These are phyloP conservation scores for Colletotrichum limetticola DNA, from an alignment of 2,329 filamentous ascomycete genomes.

Conservation along the genomic window DNA sequence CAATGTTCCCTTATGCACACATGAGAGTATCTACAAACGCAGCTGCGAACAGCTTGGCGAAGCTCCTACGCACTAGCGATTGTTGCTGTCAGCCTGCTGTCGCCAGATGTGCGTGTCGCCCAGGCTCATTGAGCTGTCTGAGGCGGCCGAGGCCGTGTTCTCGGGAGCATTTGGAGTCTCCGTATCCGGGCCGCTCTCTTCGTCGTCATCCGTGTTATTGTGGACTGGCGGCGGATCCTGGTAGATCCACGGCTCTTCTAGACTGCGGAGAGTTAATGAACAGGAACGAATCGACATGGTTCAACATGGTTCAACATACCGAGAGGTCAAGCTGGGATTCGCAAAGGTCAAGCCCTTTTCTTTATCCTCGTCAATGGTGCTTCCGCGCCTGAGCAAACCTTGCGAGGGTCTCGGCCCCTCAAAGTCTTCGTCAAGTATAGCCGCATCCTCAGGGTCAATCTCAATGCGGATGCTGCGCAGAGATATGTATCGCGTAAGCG, in stretches of 20 bases:
- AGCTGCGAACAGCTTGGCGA: neutral
- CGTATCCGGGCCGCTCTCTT: constrained; percentile 11
- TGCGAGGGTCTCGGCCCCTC: constrained; percentile 49
- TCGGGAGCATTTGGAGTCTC: constrained; percentile 13
- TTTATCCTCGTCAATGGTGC: constrained; percentile 77
- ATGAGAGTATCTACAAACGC: constrained; percentile 21
- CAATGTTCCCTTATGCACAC: constrained; percentile 15
- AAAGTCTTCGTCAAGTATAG: constrained; percentile 49
- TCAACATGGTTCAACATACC: constrained; percentile 56
- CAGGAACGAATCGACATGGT: neutral
- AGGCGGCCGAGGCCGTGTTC: constrained; percentile 44
- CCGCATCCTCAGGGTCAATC: constrained; percentile 51
- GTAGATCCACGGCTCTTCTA: constrained; percentile 79
- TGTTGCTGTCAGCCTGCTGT: constrained; percentile 38
- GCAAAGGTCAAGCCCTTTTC: constrained; percentile 78
- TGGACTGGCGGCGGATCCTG: constrained; percentile 59
- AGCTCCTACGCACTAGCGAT: neutral
- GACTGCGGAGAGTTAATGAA: constrained; percentile 50
- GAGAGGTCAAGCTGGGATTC: constrained; percentile 78
- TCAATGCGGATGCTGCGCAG: constrained; percentile 80
- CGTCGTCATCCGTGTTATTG: constrained; percentile 16
- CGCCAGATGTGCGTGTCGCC: constrained; percentile 64
- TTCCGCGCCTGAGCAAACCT: constrained; percentile 61
- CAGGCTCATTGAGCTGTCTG: constrained; percentile 56
- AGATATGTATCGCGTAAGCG: constrained; percentile 92